Conservation (phyloP, 768 basidiomycete genomes). For the Hericium alpestre region DNA sequence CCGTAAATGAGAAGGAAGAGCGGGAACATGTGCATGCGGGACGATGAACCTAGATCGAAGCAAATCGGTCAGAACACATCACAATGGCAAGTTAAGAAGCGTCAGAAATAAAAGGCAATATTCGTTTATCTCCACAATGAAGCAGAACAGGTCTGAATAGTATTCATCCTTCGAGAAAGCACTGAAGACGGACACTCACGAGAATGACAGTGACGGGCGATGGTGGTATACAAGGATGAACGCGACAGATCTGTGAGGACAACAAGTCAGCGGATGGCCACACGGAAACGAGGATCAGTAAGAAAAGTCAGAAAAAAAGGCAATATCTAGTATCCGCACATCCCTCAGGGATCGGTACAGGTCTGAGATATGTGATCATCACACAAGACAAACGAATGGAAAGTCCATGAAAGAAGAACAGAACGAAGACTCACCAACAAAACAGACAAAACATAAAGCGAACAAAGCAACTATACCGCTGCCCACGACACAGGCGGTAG, state of each 20-base stretch:
- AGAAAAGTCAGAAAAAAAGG: conserved; percentile 38
- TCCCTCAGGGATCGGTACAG: conserved; percentile 54
- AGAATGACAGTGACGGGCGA: background rate
- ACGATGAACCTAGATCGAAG: background rate
- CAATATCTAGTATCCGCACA: conserved; percentile 56
- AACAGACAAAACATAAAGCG: conserved; percentile 12
- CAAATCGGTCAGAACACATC: background rate
- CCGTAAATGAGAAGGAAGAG: too few relatives aligned
- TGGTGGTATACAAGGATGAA: background rate
- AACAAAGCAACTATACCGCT: conserved; percentile 8
- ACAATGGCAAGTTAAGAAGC: background rate
- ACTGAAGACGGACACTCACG: conserved; percentile 9
- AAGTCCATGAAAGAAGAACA: background rate
- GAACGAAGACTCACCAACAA: background rate
- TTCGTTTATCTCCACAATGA: conserved; percentile 41
- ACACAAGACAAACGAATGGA: conserved; percentile 5
- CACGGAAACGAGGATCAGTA: conserved; percentile 2
- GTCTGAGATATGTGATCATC: conserved; percentile 63
- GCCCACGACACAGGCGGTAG: conserved; percentile 39
- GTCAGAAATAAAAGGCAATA: conserved; percentile 39
- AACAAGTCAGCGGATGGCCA: conserved; percentile 11
- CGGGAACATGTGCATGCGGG: too few relatives aligned
- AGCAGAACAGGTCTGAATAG: conserved; percentile 62
- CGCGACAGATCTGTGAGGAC: background rate
- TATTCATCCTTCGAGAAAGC: conserved; percentile 33